Conservation (phyloP, 768 basidiomycete species). For the Kwoniella europaea region DNA sequence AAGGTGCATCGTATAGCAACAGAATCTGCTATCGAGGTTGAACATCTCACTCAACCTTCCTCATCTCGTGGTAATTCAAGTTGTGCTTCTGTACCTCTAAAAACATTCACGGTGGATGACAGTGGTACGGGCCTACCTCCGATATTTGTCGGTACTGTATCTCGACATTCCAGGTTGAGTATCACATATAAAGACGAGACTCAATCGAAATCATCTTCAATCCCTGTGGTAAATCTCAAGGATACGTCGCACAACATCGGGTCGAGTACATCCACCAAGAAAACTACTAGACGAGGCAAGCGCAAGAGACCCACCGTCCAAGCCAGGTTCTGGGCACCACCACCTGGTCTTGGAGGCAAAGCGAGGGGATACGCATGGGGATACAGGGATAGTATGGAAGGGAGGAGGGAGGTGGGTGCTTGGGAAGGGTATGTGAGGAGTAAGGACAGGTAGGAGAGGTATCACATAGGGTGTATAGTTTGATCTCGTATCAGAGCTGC, state of each 20-base stretch:
- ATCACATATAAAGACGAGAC: no score
- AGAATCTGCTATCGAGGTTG: conserved; percentile 6
- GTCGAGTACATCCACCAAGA: neutral
- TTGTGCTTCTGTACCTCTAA: neutral
- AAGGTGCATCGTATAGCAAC: conserved; percentile 1
- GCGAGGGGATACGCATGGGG: conserved; percentile 32
- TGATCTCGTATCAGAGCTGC: neutral
- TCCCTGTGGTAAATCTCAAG: neutral
- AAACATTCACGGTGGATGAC: no score
- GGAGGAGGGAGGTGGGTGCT: conserved; percentile 18
- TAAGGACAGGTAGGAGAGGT: conserved; percentile 16
- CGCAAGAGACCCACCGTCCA: conserved; percentile 3
- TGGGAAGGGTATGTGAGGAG: conserved; percentile 26
- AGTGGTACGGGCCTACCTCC: no score
- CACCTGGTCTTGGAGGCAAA: conserved; percentile 26
- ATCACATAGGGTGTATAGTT: no score
- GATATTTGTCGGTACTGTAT: no score
- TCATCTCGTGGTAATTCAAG: neutral
- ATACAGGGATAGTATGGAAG: conserved; percentile 29
- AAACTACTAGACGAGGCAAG: conserved; percentile 5
- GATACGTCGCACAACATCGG: neutral
- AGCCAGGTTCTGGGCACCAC: conserved; percentile 29
- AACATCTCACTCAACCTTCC: neutral
- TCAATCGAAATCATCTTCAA: neutral
- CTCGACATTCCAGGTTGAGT: no score